These are phyloP conservation scores for Bothriochloa decipiens DNA, from an alignment of 176 grass and related monocot genomes.

Conservation along the genomic window DNA sequence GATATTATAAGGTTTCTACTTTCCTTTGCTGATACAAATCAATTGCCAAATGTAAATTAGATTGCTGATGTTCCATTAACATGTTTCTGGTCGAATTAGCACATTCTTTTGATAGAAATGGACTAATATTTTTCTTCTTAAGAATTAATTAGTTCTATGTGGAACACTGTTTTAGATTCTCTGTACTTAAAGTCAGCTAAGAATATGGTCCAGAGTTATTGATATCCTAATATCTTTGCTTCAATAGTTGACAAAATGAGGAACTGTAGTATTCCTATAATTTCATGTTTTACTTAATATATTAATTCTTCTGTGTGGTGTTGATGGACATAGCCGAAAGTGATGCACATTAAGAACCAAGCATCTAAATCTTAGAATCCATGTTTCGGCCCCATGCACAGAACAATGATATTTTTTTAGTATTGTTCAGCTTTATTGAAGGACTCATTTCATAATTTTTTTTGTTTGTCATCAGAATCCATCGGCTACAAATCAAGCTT, in stretches of 20 bases:
- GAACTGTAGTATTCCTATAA: not conserved
- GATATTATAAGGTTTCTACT: slow-evolving; percentile 92
- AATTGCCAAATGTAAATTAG: slow-evolving; percentile 17
- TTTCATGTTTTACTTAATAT: not conserved
- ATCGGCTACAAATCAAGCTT: slow-evolving; percentile 56
- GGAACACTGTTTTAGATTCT: not conserved
- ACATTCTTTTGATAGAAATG: slow-evolving; percentile 13
- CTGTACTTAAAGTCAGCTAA: slow-evolving; percentile 9
- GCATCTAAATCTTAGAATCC: slow-evolving; percentile 16
- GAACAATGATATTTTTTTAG: not conserved
- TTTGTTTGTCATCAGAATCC: slow-evolving; percentile 57
- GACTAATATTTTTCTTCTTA: slow-evolving; percentile 14
- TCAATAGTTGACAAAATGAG: slow-evolving; percentile 12
- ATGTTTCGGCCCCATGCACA: not conserved
- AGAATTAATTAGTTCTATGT: slow-evolving; percentile 9
- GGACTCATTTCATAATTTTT: not conserved
- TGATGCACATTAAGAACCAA: not conserved
- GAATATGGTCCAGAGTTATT: not conserved
- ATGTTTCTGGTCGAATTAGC: not conserved
- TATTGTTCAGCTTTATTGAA: not conserved
- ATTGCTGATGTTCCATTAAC: slow-evolving; percentile 28
- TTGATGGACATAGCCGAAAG: not conserved
- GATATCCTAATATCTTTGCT: not conserved
- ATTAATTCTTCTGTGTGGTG: not conserved
- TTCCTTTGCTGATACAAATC: slow-evolving; percentile 15